These are phyloP conservation scores for Proliferodiscus dingleyae DNA, from an alignment of 2,329 filamentous ascomycete genomes.

Conservation along the genomic window DNA sequence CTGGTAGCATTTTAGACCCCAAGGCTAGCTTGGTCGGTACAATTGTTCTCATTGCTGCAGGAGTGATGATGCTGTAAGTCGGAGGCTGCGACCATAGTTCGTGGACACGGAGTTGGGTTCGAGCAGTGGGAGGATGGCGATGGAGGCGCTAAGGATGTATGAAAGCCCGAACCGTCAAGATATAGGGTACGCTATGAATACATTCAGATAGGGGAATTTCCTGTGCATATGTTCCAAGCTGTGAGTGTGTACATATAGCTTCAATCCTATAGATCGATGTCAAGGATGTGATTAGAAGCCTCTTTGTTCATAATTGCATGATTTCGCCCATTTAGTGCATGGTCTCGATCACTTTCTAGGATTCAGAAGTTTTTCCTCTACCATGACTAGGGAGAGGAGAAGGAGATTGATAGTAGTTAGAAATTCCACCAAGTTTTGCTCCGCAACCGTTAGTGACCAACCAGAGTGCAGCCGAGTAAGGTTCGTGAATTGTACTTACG, in stretches of 20 bases:
- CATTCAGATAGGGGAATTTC: not conserved
- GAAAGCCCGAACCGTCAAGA: not conserved
- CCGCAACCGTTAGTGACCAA: no score
- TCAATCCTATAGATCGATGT: not conserved
- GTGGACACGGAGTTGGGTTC: not conserved
- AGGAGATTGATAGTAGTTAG: no score
- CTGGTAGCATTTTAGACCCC: conserved; percentile 11
- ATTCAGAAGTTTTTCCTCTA: no score
- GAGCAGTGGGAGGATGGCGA: not conserved
- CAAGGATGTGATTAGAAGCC: no score
- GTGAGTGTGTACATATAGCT: not conserved
- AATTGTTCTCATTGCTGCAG: conserved; percentile 16
- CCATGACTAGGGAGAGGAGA: no score
- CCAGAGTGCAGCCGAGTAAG: no score
- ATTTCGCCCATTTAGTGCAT: no score
- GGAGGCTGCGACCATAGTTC: not conserved
- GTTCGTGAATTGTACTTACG: no score
- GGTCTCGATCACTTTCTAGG: no score
- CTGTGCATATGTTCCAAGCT: not conserved
- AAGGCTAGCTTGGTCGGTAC: conserved; percentile 16
- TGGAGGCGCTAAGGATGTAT: not conserved
- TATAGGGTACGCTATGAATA: not conserved
- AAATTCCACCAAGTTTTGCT: no score
- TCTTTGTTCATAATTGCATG: no score
- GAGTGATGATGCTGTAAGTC: conserved; percentile 20